Conservation (phyloP, 2,329 filamentous ascomycete genomes). For the Botrytis elliptica region DNA sequence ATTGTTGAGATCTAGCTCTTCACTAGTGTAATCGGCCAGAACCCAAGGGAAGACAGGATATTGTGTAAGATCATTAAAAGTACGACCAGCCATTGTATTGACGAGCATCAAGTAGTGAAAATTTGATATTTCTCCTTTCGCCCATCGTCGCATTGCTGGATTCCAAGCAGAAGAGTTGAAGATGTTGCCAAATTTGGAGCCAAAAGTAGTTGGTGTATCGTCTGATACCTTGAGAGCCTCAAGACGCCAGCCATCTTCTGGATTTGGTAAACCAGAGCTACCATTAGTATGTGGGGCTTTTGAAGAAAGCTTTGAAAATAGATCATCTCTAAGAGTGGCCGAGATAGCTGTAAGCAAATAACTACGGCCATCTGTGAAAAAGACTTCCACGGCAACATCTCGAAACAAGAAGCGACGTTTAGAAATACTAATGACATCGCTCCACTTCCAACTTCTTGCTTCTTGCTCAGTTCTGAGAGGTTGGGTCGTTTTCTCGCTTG, state of each 20-base stretch:
- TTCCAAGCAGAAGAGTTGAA: conserved; percentile 83
- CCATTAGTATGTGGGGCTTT: conserved; percentile 80
- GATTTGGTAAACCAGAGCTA: conserved; percentile 66
- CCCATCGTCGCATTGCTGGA: conserved; percentile 84
- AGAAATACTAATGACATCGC: conserved; percentile 90
- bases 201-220: conserved; percentile 62
- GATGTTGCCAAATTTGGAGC: conserved; percentile 86
- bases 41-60: conserved; percentile 99
- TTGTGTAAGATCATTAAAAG: conserved; percentile 96
- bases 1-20: conserved; percentile 83
- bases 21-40: conserved; percentile 90
- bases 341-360: conserved; percentile 87
- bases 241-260: conserved; percentile 88
- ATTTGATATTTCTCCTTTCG: conserved; percentile 93
- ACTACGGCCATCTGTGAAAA: conserved; percentile 94
- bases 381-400: conserved; percentile 94
- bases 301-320: conserved; percentile 71
- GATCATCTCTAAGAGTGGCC: conserved; percentile 69
- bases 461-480: conserved; percentile 67
- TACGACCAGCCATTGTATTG: conserved; percentile 94
- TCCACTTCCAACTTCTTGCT: conserved; percentile 89
- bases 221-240: conserved; percentile 74
- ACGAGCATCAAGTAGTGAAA: conserved; percentile 99
- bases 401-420: conserved; percentile 94
- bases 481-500: conserved; percentile 53